Percentiles rank a stretch among this genome's conserved stretches.
These are phyloP conservation scores for Auricularia sp. DNA, from an alignment of 768 basidiomycete species.

Conservation along the genomic window DNA sequence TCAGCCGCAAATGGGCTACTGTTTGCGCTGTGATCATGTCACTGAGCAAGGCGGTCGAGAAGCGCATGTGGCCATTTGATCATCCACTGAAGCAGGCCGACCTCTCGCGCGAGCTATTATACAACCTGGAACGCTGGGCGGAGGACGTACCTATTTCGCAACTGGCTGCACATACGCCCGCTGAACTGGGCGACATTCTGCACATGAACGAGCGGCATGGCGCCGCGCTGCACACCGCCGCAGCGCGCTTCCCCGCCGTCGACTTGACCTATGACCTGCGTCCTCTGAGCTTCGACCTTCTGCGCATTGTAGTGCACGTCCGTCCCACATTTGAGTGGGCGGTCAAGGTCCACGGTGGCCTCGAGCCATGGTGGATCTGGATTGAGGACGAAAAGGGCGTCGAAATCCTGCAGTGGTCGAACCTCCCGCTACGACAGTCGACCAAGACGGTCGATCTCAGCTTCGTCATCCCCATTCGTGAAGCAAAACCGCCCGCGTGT, in stretches of 20 bases:
- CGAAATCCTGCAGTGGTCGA: constrained; percentile 73
- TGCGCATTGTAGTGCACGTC: constrained; percentile 62
- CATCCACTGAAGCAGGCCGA: constrained; percentile 79
- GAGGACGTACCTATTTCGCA: constrained; percentile 72
- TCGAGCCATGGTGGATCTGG: constrained; percentile 94
- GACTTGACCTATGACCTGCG: constrained; percentile 57
- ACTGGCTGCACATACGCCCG: constrained; percentile 54
- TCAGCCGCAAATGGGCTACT: constrained; percentile 86
- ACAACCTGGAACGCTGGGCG: constrained; percentile 69
- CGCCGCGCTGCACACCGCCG: constrained; percentile 62
- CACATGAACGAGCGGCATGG: constrained; percentile 85
- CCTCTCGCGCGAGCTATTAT: constrained; percentile 67
- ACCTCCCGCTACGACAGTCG: constrained; percentile 59
- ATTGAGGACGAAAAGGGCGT: constrained; percentile 75
- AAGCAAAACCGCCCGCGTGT: constrained; percentile 46
- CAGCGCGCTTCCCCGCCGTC: constrained; percentile 74
- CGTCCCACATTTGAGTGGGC: constrained; percentile 73
- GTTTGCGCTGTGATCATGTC: constrained; percentile 72
- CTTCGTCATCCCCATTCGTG: constrained; percentile 71
- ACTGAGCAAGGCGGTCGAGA: constrained; percentile 89
- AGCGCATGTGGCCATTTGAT: constrained; percentile 89
- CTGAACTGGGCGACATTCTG: constrained; percentile 65
- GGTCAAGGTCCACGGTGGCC: constrained; percentile 55
- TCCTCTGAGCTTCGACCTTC: constrained; percentile 75
- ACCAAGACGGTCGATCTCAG: constrained; percentile 53